These are phyloP conservation scores for Acanthamoeba triangularis DNA, from an alignment of 208 protist species.

Conservation along the genomic window DNA sequence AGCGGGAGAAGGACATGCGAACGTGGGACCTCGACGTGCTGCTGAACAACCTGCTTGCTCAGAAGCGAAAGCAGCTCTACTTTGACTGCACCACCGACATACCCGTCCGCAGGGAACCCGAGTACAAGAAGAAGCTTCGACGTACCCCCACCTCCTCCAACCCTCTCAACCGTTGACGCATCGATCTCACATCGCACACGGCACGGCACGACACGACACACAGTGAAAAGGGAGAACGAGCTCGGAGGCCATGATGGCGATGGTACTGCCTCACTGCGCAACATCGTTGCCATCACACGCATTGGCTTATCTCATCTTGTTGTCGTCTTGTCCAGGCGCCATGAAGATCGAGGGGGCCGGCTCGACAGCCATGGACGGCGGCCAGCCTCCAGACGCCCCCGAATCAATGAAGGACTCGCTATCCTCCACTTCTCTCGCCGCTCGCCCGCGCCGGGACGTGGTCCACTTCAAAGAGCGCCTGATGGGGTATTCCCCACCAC, in stretches of 20 bases:
- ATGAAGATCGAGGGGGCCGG: neutral
- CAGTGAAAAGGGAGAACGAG: too few relatives aligned
- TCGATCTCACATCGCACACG: too few relatives aligned
- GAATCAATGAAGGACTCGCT: neutral
- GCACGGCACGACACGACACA: too few relatives aligned
- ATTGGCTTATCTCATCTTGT: too few relatives aligned
- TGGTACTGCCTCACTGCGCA: neutral
- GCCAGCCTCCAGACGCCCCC: neutral
- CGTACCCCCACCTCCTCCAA: neutral
- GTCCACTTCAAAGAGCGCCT: slow-evolving; percentile 11
- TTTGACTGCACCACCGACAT: slow-evolving; percentile 34
- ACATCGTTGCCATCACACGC: neutral
- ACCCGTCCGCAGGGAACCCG: neutral
- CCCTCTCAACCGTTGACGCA: neutral
- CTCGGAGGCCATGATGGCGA: too few relatives aligned
- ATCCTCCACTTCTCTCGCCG: neutral
- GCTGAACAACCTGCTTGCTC: slow-evolving; percentile 6
- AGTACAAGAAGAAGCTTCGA: slow-evolving; percentile 44
- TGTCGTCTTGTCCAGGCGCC: neutral
- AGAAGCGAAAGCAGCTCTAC: neutral
- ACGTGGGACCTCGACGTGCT: neutral
- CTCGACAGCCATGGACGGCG: neutral
- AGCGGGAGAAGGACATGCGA: slow-evolving; percentile 19
- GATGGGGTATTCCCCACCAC: neutral
- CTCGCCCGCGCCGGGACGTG: neutral